Conservation (phyloP, 1,284 basidiomycete genomes). For the Leccinum huronense region DNA sequence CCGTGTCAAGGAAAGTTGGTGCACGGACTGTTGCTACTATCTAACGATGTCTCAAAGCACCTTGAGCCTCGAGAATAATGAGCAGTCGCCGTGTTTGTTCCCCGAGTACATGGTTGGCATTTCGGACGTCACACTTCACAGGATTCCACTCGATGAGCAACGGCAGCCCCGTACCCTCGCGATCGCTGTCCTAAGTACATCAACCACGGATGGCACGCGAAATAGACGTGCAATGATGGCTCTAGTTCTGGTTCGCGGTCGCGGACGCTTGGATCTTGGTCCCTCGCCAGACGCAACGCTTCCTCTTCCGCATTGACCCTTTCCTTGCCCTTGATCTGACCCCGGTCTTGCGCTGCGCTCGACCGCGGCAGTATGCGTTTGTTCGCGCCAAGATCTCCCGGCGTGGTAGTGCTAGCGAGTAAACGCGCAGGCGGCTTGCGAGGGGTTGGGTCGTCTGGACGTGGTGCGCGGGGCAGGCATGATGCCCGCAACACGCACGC, state of each 20-base stretch:
- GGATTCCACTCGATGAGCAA: background rate
- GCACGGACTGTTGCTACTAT: too few species aligned
- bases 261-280: too few species aligned
- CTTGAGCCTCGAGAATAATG: too few species aligned
- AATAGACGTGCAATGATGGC: too few species aligned
- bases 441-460: constrained; percentile 42
- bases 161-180: background rate
- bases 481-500: constrained; percentile 34
- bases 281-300: too few species aligned
- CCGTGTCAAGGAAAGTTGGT: too few species aligned
- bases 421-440: constrained; percentile 51
- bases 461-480: too few species aligned
- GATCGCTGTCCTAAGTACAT: background rate
- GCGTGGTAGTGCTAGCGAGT: constrained; percentile 11
- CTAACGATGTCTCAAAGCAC: too few species aligned
- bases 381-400: constrained; percentile 21
- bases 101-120: too few species aligned
- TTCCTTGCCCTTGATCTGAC: constrained; percentile 15
- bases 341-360: constrained; percentile 8
- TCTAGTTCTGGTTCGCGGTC: too few species aligned
- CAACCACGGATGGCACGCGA: background rate
- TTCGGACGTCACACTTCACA: too few species aligned
- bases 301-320: background rate
- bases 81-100: too few species aligned
- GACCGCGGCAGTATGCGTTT: constrained; percentile 17